Conservation (phyloP, 1,284 basidiomycete genomes). For the Xanthoconium separans region DNA sequence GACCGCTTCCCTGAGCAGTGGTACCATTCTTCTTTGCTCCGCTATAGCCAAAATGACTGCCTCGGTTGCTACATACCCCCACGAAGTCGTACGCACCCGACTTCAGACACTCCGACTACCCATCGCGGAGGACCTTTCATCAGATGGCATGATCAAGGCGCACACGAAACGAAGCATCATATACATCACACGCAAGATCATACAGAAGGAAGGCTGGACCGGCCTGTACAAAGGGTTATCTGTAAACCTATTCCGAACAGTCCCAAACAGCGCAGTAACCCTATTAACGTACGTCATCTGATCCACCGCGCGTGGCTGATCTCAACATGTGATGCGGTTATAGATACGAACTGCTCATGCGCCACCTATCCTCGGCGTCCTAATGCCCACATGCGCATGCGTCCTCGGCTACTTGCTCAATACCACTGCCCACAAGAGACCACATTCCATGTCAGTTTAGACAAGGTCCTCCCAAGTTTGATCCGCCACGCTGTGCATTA, state of each 20-base stretch:
- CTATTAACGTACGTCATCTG: constrained; percentile 80
- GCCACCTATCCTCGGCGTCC: constrained; percentile 44
- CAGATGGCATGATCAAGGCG: constrained; percentile 55
- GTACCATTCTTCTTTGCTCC: constrained; percentile 82
- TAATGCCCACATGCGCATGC: constrained; percentile 3
- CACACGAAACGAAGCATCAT: constrained; percentile 62
- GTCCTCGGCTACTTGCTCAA: background rate
- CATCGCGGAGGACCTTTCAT: constrained; percentile 52
- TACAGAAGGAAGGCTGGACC: constrained; percentile 80
- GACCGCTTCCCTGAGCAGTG: constrained; percentile 58
- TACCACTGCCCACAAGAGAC: constrained; percentile 4
- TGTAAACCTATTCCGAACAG: constrained; percentile 88
- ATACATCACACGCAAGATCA: constrained; percentile 70
- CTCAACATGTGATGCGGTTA: background rate
- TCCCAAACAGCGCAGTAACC: constrained; percentile 92
- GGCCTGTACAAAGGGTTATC: constrained; percentile 89
- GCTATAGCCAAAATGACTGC: constrained; percentile 92
- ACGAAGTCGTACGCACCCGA: constrained; percentile 92
- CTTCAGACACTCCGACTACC: constrained; percentile 81
- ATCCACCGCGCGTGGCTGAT: background rate
- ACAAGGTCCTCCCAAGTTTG: constrained; percentile 7
- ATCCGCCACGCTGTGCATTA: constrained; percentile 9
- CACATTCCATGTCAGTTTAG: constrained; percentile 8
- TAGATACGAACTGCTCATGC: constrained; percentile 70
- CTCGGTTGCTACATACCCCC: constrained; percentile 91